Evolutionary conservation across 306 rosid genomes (phyloP).

Genomic region (Hippophae tibetana): DNA sequence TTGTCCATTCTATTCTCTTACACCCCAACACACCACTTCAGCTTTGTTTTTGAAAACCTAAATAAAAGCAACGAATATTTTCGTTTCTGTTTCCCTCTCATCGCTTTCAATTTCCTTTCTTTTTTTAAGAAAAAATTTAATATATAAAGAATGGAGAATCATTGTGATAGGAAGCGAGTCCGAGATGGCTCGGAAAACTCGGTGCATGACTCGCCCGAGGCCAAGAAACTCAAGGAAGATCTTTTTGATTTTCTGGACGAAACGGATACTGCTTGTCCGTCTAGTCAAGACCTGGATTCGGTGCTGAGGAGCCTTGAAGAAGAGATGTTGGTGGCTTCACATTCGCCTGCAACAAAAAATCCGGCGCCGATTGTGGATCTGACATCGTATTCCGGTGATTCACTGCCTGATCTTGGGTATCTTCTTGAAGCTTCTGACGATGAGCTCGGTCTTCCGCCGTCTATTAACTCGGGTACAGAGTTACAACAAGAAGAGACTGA

Average conservation of each 20-base stretch:
- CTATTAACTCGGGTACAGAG: slow-evolving; percentile 15
- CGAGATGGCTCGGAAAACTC: slow-evolving; percentile 40
- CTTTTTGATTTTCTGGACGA: slow-evolving; percentile 56
- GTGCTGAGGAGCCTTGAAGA: slow-evolving; percentile 70
- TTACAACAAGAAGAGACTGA: slow-evolving; percentile 26
- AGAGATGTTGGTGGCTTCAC: slow-evolving; percentile 45
- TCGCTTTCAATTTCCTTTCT: background rate
- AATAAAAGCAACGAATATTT: background rate
- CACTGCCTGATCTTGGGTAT: slow-evolving; percentile 64
- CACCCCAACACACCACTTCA: slow-evolving; percentile 7
- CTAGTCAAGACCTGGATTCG: slow-evolving; percentile 63
- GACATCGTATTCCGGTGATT: slow-evolving; percentile 49
- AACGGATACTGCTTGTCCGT: slow-evolving; percentile 28
- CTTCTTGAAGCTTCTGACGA: slow-evolving; percentile 78
- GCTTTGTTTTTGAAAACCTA: background rate
- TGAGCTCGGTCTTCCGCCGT: slow-evolving; percentile 77
- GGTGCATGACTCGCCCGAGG: slow-evolving; percentile 35
- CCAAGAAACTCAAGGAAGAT: slow-evolving; percentile 49
- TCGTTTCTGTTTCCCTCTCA: background rate
- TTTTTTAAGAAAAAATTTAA: too few relatives aligned
- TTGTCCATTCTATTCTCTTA: slow-evolving; percentile 17
- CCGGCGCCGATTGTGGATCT: slow-evolving; percentile 18
- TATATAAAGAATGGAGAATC: slow-evolving; percentile 22
- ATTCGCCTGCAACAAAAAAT: background rate
- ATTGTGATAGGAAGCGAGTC: slow-evolving; percentile 28